Evolutionary conservation across 805 yeast genomes (phyloP), one percentile per base, ranked within the genome.

Genomic region (Candida sithepensis): DNA sequence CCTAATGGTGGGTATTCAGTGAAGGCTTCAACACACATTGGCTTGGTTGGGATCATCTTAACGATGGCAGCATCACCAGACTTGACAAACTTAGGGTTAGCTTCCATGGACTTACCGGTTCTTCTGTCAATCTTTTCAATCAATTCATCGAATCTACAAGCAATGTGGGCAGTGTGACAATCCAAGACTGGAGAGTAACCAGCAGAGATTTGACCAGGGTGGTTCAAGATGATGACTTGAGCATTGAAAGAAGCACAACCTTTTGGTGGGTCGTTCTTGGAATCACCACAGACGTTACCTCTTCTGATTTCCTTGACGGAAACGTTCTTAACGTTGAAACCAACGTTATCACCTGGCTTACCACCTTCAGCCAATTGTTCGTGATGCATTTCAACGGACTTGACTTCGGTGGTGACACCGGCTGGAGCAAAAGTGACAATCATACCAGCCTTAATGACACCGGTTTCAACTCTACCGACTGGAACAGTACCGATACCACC

Each of bases 31-130:
- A 91, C 96, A 75, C 97, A 91, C 79, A 92, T 81, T 67, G 96
- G 91, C 81, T 87, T 90, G 65, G 87, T 72, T 64, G 92, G 86
- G 65, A 89, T 83, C 78, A 91, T 80, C 69, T 83, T 84, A 61
- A 94, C 97, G 69, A 89, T 85, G 63, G 96, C 92, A 76, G 95
- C 90, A 78, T 91, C 96, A 73, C 96, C 96, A 67, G 96, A 85
- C 79, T 90, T 90, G 75, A 95, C 82, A 78, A 84, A 88, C 72
- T 92, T 91, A 66, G 97, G 96, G 66, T 78, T 74, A 68, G 85
- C 91, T 82, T 89, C 95, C 67, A 84, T 73, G 70, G 79, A 77
- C 86, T 92, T 88, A 78, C 95, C 95, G 66, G 96, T 84, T 75
- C 91, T 84, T 78, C 91, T 85, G 83, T 88, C 96, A 67, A 87